Base-by-base conservation (phyloP, 352 stramenopile species). In the Halophytophthora polymorphica region DNA sequence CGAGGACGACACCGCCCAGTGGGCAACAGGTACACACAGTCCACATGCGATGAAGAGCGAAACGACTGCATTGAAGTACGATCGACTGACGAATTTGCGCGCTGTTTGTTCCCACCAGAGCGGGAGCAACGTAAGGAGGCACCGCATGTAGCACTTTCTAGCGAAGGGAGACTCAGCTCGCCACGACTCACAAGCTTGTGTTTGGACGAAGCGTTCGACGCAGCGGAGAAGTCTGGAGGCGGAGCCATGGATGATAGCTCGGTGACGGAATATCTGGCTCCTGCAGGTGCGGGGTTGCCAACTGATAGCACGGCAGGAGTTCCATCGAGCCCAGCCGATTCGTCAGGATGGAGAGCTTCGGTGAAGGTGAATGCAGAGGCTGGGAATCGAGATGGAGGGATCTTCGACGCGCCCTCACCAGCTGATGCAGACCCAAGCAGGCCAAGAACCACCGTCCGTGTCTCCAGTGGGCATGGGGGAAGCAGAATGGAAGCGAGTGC, bases 391-490 rank as follows among this genome's bases (percentile, higher is more conserved):
- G 35, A 19, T 17, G 40, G 38, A 3, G 19, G 15, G n/a, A 36
- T 34, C 15, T 36, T 18, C 14, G 17, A 38, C 41, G 33, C 48
- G 15, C 38, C 22, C 37, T 35, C 18, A 49, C 43, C 42, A 1
- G 25, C 45, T 52, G 23, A 46, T 28, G 35, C 36, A 21, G 42
- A 22, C 19, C n/a, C 33, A 17, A 38, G 33, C 33, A 17, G 11
- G 13, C 11, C 15, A 10, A 38, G 15, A 54, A 60, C 56, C 33
- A 37, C 40, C 23, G 41, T 80, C 21, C 70, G 70, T 34, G 54
- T 80, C 40, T 42, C 73, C 36, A 63, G 70, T 19, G 57, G 73
- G 53, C 59, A 68, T 39, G 66, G 68, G 29, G 69, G 69, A 52
- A 62, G 59, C n/a, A 59, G 66, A 5, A 37, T 42, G 17, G 41